Conservation (phyloP, 192 early-diverging fungal genomes). For the Chytriomyces confervae region DNA sequence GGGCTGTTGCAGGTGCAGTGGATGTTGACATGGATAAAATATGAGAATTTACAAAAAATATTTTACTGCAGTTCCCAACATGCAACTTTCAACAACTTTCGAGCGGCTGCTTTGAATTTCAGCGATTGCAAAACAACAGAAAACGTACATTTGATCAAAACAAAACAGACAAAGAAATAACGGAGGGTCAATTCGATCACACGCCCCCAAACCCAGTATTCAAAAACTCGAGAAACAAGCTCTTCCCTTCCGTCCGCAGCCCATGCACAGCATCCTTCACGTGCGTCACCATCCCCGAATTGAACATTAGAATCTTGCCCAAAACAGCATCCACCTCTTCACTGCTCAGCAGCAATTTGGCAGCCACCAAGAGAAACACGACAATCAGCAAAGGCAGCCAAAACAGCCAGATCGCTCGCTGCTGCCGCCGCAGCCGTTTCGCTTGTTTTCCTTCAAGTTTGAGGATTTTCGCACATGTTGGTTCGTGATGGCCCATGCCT, state of each 20-base stretch:
- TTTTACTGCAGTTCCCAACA: no score
- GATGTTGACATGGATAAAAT: no score
- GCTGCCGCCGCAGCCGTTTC: constrained; percentile 3
- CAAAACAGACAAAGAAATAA: neutral
- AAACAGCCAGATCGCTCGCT: constrained; percentile 18
- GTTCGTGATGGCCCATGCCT: constrained; percentile 19
- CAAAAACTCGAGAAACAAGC: constrained; percentile 31
- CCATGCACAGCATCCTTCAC: constrained; percentile 21
- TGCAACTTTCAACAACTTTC: no score
- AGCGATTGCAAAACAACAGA: no score
- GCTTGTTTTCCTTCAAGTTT: neutral
- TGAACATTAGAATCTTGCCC: constrained; percentile 23
- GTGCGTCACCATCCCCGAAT: constrained; percentile 37
- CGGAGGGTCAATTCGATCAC: neutral
- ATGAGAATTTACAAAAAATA: no score
- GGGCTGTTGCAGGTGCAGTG: neutral
- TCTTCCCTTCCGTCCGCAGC: constrained; percentile 23
- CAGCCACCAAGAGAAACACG: constrained; percentile 14
- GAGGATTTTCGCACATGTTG: neutral
- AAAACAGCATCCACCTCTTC: constrained; percentile 40
- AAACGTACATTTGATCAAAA: no score
- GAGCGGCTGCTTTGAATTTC: no score
- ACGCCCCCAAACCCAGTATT: constrained; percentile 23
- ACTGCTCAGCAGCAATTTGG: constrained; percentile 22
- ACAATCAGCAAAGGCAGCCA: constrained; percentile 24